Conservation (phyloP, 371 early-diverging fungal species). For the Phascolomyces articulosus region DNA sequence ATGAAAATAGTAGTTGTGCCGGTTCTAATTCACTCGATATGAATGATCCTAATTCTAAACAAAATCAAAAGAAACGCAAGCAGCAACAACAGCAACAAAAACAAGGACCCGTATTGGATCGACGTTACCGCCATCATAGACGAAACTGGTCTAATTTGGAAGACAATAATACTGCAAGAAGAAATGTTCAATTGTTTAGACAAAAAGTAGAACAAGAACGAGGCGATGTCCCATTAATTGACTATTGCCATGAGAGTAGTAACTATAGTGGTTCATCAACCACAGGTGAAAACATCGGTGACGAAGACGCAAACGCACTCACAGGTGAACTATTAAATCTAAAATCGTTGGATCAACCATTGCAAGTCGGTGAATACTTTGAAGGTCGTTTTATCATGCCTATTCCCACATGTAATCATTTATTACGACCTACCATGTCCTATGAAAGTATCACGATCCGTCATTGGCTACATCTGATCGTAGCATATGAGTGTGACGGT, state of each 20-base stretch:
- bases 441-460: conserved; percentile 27
- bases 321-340: conserved; percentile 26
- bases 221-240: neutral
- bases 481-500: conserved; percentile 26
- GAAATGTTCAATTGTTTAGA: neutral
- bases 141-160: conserved; percentile 2
- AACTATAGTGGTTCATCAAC: neutral
- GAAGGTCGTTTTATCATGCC: conserved; percentile 44
- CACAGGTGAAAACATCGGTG: neutral
- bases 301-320: neutral
- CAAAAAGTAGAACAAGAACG: neutral
- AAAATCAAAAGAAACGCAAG: neutral
- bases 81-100: neutral
- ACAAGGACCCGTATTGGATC: neutral
- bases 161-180: neutral
- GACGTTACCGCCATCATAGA: conserved; percentile 14
- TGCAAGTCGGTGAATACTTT: conserved; percentile 39
- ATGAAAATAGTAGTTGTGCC: conserved; percentile 5
- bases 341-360: conserved; percentile 31
- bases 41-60: neutral
- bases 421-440: conserved; percentile 35
- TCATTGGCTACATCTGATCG: conserved; percentile 37
- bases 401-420: conserved; percentile 34
- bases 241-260: neutral
- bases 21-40: neutral